phyloP scores from a whole-genome alignment of 371 early-diverging fungal genomes.

The Entomophthora muscae region DNA sequence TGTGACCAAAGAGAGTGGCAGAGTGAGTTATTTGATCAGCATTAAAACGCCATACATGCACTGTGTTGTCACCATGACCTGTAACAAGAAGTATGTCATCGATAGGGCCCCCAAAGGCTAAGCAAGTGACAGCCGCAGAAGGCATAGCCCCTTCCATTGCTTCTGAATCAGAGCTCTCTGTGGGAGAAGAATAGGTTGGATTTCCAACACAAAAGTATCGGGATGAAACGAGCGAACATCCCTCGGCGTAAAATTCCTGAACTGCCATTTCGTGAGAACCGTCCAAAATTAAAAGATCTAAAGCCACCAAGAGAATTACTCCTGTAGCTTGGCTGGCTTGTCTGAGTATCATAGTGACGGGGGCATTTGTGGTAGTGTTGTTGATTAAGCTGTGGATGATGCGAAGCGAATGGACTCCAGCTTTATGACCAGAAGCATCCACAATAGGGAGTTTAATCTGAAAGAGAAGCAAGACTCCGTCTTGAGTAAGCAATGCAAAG shows the following conservation, averaged over 20 bases:
- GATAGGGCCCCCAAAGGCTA: background rate
- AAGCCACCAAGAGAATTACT: background rate
- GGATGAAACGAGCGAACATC: background rate
- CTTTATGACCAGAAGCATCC: background rate
- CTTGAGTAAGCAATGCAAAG: background rate
- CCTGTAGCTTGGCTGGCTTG: background rate
- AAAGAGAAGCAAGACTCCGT: background rate
- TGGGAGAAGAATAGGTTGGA: background rate
- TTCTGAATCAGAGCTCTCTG: background rate
- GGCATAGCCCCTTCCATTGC: background rate
- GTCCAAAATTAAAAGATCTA: background rate
- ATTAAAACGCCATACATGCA: background rate
- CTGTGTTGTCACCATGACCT: background rate
- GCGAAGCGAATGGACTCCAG: background rate
- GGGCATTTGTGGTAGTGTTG: background rate
- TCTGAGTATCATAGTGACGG: background rate
- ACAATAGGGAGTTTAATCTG: background rate
- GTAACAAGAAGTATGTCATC: background rate
- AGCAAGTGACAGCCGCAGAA: background rate
- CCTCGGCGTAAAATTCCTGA: background rate
- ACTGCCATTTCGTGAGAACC: background rate
- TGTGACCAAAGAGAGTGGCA: background rate
- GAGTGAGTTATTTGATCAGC: background rate
- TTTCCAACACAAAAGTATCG: background rate
- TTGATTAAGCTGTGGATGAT: background rate